phyloP scores from a whole-genome alignment of 2,329 filamentous ascomycete genomes.

The Dactylella cylindrospora region DNA sequence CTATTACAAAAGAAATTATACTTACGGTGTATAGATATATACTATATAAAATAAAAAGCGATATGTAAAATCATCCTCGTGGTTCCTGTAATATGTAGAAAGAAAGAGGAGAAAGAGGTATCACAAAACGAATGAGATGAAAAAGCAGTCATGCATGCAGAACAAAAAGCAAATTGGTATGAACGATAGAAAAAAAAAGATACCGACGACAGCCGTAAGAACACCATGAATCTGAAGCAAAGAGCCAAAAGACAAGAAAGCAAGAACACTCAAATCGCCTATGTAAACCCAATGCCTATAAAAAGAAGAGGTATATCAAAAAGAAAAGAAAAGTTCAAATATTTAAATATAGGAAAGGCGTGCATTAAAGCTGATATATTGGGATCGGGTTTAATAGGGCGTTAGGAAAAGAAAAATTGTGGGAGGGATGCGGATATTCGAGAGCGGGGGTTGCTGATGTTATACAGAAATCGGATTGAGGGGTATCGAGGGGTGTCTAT shows the following conservation, averaged over 20 bases:
- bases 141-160: slow-evolving; percentile 10
- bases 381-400: slow-evolving; percentile 32
- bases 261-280: slow-evolving; percentile 37
- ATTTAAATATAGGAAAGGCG: slow-evolving; percentile 36
- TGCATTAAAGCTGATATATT: slow-evolving; percentile 32
- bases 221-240: slow-evolving; percentile 39
- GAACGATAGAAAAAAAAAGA: slow-evolving; percentile 18
- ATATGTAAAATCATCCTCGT: too few species aligned
- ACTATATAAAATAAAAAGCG: slow-evolving; percentile 36
- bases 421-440: neutral
- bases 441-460: neutral
- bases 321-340: slow-evolving; percentile 9
- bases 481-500: slow-evolving; percentile 27
- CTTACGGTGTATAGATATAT: slow-evolving; percentile 24
- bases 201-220: slow-evolving; percentile 45
- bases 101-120: slow-evolving; percentile 40
- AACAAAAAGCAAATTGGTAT: slow-evolving; percentile 41
- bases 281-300: slow-evolving; percentile 43
- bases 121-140: slow-evolving; percentile 17
- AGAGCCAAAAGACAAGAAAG: slow-evolving; percentile 24
- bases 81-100: too few species aligned
- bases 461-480: neutral
- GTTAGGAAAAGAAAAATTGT: neutral
- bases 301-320: slow-evolving; percentile 35
- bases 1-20: slow-evolving; percentile 38